A percentile compares a stretch with the other conserved stretches of the same genome.
Evolutionary conservation across 179 eudicot species (phyloP).

Genomic region (Patellifolia procumbens): DNA sequence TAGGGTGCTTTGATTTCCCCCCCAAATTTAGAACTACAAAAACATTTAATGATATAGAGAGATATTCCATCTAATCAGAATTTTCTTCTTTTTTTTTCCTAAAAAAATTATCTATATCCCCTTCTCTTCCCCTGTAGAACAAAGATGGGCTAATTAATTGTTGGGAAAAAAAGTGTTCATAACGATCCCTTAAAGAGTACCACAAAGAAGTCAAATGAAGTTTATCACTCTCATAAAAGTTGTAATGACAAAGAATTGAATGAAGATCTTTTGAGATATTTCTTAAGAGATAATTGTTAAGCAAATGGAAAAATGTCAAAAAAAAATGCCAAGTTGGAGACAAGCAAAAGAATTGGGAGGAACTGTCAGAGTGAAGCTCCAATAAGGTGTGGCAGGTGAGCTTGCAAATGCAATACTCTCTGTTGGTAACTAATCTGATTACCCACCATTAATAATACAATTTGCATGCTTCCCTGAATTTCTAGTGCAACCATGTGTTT

Average conservation of each 20-base stretch:
- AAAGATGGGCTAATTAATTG: too few relatives aligned
- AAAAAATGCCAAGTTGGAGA: slow-evolving; percentile 22
- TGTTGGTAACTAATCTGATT: slow-evolving; percentile 24
- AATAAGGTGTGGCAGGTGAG: slow-evolving; percentile 26
- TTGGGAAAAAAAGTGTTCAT: not conserved
- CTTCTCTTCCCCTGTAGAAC: too few relatives aligned
- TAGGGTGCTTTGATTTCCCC: too few relatives aligned
- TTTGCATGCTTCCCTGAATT: slow-evolving; percentile 27
- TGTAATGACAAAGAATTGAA: not conserved
- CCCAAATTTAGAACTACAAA: too few relatives aligned
- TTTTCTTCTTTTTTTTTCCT: too few relatives aligned
- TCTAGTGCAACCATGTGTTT: slow-evolving; percentile 19
- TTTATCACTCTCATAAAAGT: not conserved
- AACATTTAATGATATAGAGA: too few relatives aligned
- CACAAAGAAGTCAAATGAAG: not conserved
- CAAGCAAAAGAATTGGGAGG: slow-evolving; percentile 7
- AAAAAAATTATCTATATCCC: too few relatives aligned
- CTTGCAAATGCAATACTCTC: slow-evolving; percentile 16
- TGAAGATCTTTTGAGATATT: slow-evolving; percentile 6
- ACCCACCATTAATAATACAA: not conserved
- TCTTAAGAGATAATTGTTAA: slow-evolving; percentile 6
- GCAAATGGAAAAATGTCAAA: not conserved
- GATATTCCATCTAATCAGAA: too few relatives aligned
- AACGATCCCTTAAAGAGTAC: slow-evolving; percentile 5
- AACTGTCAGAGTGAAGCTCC: slow-evolving; percentile 32